Percentiles rank a stretch among this genome's conserved stretches.
These are phyloP conservation scores for Plasmodium knowlesi DNA, from an alignment of 169 alveolate species.

Conservation along the genomic window DNA sequence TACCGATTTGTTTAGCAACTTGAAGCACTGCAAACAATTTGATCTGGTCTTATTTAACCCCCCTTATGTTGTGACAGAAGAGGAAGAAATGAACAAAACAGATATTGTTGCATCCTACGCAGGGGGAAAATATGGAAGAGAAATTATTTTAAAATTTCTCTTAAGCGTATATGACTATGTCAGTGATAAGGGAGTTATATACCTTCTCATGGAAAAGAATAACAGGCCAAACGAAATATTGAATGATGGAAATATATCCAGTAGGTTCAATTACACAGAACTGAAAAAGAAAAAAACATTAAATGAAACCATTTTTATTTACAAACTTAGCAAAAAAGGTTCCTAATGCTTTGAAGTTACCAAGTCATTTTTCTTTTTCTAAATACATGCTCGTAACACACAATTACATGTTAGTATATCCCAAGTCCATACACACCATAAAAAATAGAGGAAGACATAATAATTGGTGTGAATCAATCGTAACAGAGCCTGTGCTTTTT, in stretches of 20 bases:
- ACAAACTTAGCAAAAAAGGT: slow-evolving; percentile 42
- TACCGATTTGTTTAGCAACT: slow-evolving; percentile 28
- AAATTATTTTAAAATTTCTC: slow-evolving; percentile 57
- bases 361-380: background rate
- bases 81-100: slow-evolving; percentile 60
- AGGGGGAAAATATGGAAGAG: slow-evolving; percentile 72
- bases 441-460: background rate
- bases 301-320: slow-evolving; percentile 68
- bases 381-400: background rate
- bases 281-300: slow-evolving; percentile 55
- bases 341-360: background rate
- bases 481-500: background rate
- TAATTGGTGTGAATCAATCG: background rate
- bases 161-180: slow-evolving; percentile 50
- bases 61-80: slow-evolving; percentile 68
- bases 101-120: slow-evolving; percentile 69
- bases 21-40: slow-evolving; percentile 39
- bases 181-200: slow-evolving; percentile 51
- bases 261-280: slow-evolving; percentile 6
- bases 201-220: slow-evolving; percentile 48
- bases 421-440: background rate
- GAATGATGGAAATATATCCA: slow-evolving; percentile 1
- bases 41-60: slow-evolving; percentile 61
- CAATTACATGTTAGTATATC: background rate
- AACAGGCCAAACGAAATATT: slow-evolving; percentile 60